Percentiles rank a stretch among this genome's conserved stretches.
phyloP scores from a whole-genome alignment of 208 protist species.

The Giardia muris region DNA sequence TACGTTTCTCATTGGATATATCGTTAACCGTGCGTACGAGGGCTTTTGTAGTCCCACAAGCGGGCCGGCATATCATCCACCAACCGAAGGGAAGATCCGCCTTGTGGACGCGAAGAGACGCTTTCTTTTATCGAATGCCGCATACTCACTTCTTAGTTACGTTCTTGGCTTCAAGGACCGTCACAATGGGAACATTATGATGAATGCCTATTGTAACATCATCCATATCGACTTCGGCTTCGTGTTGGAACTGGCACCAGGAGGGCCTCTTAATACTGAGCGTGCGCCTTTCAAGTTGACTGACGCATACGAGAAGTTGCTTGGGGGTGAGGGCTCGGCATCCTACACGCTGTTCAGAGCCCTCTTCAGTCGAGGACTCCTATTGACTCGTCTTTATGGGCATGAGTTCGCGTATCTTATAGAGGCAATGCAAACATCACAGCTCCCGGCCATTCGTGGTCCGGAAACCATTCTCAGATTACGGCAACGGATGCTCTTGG shows the following conservation, averaged over 20 bases:
- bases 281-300: conserved; percentile 6
- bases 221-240: conserved; percentile 28
- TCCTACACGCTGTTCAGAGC: background rate
- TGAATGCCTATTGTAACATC: background rate
- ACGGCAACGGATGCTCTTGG: background rate
- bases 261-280: background rate
- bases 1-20: background rate
- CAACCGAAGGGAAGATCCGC: background rate
- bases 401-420: background rate
- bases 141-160: background rate
- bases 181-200: conserved; percentile 28
- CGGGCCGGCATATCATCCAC: background rate
- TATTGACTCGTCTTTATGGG: background rate
- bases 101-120: background rate
- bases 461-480: background rate
- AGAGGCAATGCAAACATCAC: background rate
- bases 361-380: background rate
- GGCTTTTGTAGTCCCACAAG: background rate
- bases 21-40: background rate
- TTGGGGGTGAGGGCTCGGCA: background rate
- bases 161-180: conserved; percentile 16
- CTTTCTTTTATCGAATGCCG: background rate
- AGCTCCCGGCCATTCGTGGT: background rate
- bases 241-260: conserved; percentile 9
- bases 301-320: background rate